Evolutionary conservation across 164 flowering plant genomes (phyloP).

Genomic region (Magnolia kwangsiensis): DNA sequence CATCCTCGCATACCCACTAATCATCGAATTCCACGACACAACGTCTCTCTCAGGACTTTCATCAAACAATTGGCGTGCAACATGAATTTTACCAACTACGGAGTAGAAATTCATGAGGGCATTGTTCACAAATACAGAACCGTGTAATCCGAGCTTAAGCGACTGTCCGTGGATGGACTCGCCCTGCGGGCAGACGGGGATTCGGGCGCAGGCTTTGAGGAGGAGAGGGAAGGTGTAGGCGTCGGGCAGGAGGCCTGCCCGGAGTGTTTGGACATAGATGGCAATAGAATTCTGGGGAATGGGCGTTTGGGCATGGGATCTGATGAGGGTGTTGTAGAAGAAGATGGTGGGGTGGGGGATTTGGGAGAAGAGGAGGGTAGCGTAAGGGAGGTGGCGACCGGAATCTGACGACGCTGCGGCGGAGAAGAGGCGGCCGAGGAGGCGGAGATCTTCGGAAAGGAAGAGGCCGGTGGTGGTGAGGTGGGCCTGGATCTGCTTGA

Average conservation of each 20-base stretch:
- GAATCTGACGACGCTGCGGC: slow-evolving; percentile 4
- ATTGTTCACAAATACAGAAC: slow-evolving; percentile 19
- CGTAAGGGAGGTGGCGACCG: slow-evolving; percentile 10
- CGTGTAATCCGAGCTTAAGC: slow-evolving; percentile 20
- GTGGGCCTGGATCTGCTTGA: slow-evolving; percentile 27
- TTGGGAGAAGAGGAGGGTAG: slow-evolving; percentile 18
- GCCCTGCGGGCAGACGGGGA: slow-evolving; percentile 18
- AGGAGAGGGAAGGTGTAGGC: slow-evolving; percentile 24
- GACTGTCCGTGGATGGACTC: slow-evolving; percentile 26
- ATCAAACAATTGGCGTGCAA: slow-evolving; percentile 23
- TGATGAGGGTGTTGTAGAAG: slow-evolving; percentile 24
- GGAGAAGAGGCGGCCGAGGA: slow-evolving; percentile 20
- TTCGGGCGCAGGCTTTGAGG: slow-evolving; percentile 22
- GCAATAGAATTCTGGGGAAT: slow-evolving; percentile 3
- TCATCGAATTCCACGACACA: slow-evolving; percentile 37
- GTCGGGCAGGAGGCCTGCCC: slow-evolving; percentile 19
- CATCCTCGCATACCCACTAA: slow-evolving; percentile 20
- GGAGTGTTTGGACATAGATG: slow-evolving; percentile 17
- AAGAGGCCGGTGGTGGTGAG: slow-evolving; percentile 25
- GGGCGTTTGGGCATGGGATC: slow-evolving; percentile 13
- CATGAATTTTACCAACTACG: neutral
- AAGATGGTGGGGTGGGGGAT: slow-evolving; percentile 18
- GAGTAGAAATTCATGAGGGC: slow-evolving; percentile 28
- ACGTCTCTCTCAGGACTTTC: slow-evolving; percentile 13
- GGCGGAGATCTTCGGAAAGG: slow-evolving; percentile 19